Percentiles rank a stretch among this genome's conserved stretches.
Evolutionary conservation across 345 rosid species (phyloP).

Genomic region (Eucalyptus lansdowneana): DNA sequence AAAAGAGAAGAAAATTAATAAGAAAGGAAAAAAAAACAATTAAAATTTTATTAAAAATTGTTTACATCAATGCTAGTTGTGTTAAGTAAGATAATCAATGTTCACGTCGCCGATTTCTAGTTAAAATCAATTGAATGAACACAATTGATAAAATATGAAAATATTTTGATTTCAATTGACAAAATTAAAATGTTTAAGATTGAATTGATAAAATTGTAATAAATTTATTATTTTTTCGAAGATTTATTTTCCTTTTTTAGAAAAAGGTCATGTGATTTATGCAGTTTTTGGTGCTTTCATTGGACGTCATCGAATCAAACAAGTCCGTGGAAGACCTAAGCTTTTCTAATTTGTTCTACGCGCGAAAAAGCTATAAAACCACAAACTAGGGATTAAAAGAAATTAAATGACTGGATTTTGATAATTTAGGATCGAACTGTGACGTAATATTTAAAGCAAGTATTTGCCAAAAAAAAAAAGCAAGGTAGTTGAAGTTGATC

Average conservation of each 20-base stretch:
- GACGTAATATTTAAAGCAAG: background rate
- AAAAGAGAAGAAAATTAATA: too few relatives aligned
- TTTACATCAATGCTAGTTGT: background rate
- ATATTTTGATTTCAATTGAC: too few relatives aligned
- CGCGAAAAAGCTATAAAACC: background rate
- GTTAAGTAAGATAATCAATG: rapidly evolving
- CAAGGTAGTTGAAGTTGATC: background rate
- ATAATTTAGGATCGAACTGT: background rate
- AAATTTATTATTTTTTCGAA: too few relatives aligned
- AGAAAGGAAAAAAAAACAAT: too few relatives aligned
- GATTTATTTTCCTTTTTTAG: too few relatives aligned
- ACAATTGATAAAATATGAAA: too few relatives aligned
- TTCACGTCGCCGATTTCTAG: rapidly evolving
- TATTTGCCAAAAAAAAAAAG: too few relatives aligned
- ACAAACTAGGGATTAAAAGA: background rate
- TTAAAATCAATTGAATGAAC: rapidly evolving
- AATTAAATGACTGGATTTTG: background rate
- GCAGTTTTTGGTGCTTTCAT: background rate
- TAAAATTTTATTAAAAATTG: too few relatives aligned
- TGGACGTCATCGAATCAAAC: background rate
- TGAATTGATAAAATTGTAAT: rapidly evolving
- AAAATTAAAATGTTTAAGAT: too few relatives aligned
- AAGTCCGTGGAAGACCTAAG: background rate
- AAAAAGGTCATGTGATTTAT: background rate
- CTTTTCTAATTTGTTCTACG: background rate